phyloP scores from a whole-genome alignment of 176 grass and related monocot genomes.

The Calamus simplicifolius region DNA sequence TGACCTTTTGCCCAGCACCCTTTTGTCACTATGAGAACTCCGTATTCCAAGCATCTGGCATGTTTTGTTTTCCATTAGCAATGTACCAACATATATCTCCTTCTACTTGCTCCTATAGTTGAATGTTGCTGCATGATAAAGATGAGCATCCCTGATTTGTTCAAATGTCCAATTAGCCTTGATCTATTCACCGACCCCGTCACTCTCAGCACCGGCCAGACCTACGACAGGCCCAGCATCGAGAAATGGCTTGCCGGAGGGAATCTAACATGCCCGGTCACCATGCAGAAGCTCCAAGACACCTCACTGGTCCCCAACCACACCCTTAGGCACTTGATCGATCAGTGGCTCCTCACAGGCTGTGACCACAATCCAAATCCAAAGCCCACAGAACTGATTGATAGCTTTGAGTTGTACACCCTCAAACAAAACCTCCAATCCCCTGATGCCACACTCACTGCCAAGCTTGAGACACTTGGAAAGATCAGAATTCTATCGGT shows the following conservation, averaged over 20 bases:
- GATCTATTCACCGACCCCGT: constrained; percentile 21
- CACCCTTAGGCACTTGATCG: constrained; percentile 30
- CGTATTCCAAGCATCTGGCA: too few species aligned
- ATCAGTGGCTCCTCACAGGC: constrained; percentile 13
- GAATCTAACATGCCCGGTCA: constrained; percentile 23
- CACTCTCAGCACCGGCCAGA: constrained; percentile 14
- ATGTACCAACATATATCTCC: too few species aligned
- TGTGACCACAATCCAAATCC: background rate
- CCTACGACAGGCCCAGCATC: constrained; percentile 21
- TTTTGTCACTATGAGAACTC: too few species aligned
- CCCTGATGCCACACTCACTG: background rate
- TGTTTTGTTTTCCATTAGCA: too few species aligned
- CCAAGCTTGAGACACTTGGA: constrained; percentile 22
- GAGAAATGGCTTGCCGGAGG: constrained; percentile 23
- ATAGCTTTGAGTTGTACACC: background rate
- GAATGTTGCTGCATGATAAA: too few species aligned
- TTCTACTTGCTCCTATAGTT: too few species aligned
- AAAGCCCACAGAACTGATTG: background rate
- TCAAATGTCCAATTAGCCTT: constrained; percentile 25
- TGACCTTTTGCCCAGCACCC: too few species aligned
- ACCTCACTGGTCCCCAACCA: constrained; percentile 16
- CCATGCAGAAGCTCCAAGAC: constrained; percentile 21
- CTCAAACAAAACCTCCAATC: constrained; percentile 16
- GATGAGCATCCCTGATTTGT: constrained; percentile 21
- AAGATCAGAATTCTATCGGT: constrained; percentile 18